These are phyloP conservation scores for Aegilops longissima DNA, from an alignment of 176 grass and related monocot species.

Conservation along the genomic window DNA sequence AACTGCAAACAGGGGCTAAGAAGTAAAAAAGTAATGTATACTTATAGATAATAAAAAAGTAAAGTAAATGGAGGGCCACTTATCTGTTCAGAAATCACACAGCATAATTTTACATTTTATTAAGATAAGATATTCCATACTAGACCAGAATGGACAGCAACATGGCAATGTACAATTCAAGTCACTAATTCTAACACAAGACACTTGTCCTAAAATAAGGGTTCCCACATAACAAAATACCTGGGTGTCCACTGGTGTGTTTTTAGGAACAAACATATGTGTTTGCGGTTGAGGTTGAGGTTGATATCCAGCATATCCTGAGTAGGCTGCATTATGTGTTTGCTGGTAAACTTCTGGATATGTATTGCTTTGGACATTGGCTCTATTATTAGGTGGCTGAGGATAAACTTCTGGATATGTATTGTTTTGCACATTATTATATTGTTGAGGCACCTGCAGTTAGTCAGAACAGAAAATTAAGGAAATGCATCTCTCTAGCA, in stretches of 20 bases:
- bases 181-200: conserved; percentile 3
- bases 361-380: conserved; percentile 32
- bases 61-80: background rate
- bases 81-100: background rate
- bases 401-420: conserved; percentile 53
- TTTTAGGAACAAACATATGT: conserved; percentile 84
- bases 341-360: conserved; percentile 58
- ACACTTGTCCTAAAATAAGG: background rate
- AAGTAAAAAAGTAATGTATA: conserved; percentile 7
- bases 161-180: conserved; percentile 7
- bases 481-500: conserved; percentile 7
- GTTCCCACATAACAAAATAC: conserved; percentile 41
- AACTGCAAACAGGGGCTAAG: background rate
- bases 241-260: conserved; percentile 43
- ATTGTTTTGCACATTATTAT: conserved; percentile 39
- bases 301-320: conserved; percentile 68
- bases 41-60: background rate
- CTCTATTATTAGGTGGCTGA: conserved; percentile 25
- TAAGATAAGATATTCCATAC: conserved; percentile 15
- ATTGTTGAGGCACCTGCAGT: conserved; percentile 41
- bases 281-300: background rate
- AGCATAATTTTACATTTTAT: conserved; percentile 12
- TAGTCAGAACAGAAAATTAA: conserved; percentile 27
- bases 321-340: conserved; percentile 39
- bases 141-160: background rate